Conservation (phyloP, 192 early-diverging fungal species). For the Radiomyces spectabilis region DNA sequence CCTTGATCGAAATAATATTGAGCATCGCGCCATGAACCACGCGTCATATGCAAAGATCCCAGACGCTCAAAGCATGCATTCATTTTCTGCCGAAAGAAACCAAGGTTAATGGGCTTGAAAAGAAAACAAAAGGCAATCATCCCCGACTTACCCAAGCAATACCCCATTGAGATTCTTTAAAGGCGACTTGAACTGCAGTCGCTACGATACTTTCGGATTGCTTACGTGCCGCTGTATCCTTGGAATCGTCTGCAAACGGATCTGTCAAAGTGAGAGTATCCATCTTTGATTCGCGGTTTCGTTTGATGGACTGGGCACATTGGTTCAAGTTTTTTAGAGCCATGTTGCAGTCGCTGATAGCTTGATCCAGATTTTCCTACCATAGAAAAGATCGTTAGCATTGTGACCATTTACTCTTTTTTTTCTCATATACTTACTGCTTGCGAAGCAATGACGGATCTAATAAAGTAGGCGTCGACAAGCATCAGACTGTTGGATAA, state of each 20-base stretch:
- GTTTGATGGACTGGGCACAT: background rate
- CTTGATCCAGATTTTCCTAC: background rate
- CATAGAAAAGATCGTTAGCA: background rate
- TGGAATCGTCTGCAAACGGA: background rate
- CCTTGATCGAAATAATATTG: slow-evolving; percentile 59
- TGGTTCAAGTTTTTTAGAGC: background rate
- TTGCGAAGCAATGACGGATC: background rate
- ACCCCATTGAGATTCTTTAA: slow-evolving; percentile 24
- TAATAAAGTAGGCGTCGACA: no score
- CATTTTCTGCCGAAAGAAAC: slow-evolving; percentile 23
- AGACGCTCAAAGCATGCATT: slow-evolving; percentile 41
- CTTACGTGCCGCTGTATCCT: no score
- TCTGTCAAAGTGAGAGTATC: no score
- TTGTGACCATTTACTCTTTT: no score
- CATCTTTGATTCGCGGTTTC: no score
- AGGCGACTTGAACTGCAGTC: slow-evolving; percentile 9
- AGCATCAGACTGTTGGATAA: no score
- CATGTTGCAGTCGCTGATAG: background rate
- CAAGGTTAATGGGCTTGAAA: background rate
- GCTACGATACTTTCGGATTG: background rate
- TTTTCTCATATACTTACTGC: no score
- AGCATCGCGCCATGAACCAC: slow-evolving; percentile 53
- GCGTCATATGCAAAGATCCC: slow-evolving; percentile 39
- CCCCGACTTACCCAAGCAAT: slow-evolving; percentile 18
- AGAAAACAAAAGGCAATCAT: background rate